Conservation (phyloP, 2,329 filamentous ascomycete genomes). For the Phaeosphaeriaceae sp. region DNA sequence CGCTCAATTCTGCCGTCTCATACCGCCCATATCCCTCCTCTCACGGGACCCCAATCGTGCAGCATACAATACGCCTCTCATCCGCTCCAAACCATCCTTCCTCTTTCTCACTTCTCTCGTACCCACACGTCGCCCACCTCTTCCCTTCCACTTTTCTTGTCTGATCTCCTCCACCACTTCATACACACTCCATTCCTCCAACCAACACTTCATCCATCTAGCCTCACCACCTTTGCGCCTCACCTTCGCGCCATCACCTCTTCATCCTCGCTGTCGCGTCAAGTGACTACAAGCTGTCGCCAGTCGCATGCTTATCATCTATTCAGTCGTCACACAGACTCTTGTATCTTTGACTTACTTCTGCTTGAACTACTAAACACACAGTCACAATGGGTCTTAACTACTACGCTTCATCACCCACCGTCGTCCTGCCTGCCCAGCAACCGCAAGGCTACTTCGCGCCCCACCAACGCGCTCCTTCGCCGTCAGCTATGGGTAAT, state of each 20-base stretch:
- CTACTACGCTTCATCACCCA: constrained; percentile 58
- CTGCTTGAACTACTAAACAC: constrained; percentile 49
- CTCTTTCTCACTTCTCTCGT: constrained; percentile 43
- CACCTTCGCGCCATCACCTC: constrained; percentile 10
- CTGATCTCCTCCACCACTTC: constrained; percentile 18
- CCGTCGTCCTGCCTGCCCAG: constrained; percentile 55
- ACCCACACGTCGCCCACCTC: constrained; percentile 28
- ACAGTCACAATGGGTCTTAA: constrained; percentile 53
- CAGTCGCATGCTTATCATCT: constrained; percentile 38
- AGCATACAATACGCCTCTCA: constrained; percentile 48
- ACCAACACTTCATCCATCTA: constrained; percentile 20
- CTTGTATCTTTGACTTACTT: constrained; percentile 43
- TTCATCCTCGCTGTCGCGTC: constrained; percentile 36
- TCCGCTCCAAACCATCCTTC: constrained; percentile 43
- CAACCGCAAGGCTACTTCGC: constrained; percentile 48
- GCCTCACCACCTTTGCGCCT: constrained; percentile 17
- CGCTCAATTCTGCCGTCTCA: no score
- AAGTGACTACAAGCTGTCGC: constrained; percentile 26
- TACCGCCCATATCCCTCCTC: no score
- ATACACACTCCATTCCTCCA: constrained; percentile 18
- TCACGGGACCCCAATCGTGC: constrained; percentile 39
- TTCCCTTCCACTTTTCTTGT: constrained; percentile 21
- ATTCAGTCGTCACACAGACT: constrained; percentile 36
- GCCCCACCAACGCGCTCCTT: constrained; percentile 41
- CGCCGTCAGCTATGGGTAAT: constrained; percentile 42